Conservation (phyloP, 768 basidiomycete genomes). For the Pholiota molesta region DNA sequence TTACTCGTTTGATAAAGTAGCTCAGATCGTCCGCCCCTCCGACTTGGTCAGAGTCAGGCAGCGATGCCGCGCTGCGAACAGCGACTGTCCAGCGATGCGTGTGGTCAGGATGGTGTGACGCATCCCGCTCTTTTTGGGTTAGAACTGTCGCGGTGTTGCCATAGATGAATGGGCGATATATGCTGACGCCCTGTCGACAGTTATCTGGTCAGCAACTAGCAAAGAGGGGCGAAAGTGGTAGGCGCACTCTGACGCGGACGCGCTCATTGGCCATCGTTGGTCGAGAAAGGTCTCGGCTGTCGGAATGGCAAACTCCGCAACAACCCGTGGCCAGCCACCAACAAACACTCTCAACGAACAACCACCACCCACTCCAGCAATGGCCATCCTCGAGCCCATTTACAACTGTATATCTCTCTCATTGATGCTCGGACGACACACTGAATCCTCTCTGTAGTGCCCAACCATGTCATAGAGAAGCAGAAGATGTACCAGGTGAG, state of each 20-base stretch:
- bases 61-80: conserved; percentile 83
- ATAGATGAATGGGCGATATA: conserved; percentile 91
- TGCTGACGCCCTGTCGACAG: conserved; percentile 70
- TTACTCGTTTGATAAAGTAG: conserved; percentile 94
- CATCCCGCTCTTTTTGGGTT: conserved; percentile 69
- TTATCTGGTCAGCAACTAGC: conserved; percentile 16
- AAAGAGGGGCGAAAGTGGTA: conserved; percentile 10
- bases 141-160: conserved; percentile 90
- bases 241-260: conserved; percentile 77
- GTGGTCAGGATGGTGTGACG: conserved; percentile 64
- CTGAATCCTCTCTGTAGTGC: conserved; percentile 33
- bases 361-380: conserved; percentile 30
- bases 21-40: conserved; percentile 90
- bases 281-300: conserved; percentile 38
- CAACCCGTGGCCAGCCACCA: conserved; percentile 33
- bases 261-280: conserved; percentile 60
- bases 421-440: conserved; percentile 3
- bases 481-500: conserved; percentile 72
- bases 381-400: conserved; percentile 58
- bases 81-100: conserved; percentile 98
- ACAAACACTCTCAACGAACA: conserved; percentile 27
- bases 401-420: conserved; percentile 58
- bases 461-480: conserved; percentile 66
- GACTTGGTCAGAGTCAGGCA: conserved; percentile 71
- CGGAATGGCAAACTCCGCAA: conserved; percentile 49